These are phyloP conservation scores for Aspergillus tamarii DNA, from an alignment of 2,329 filamentous ascomycete species.

Conservation along the genomic window DNA sequence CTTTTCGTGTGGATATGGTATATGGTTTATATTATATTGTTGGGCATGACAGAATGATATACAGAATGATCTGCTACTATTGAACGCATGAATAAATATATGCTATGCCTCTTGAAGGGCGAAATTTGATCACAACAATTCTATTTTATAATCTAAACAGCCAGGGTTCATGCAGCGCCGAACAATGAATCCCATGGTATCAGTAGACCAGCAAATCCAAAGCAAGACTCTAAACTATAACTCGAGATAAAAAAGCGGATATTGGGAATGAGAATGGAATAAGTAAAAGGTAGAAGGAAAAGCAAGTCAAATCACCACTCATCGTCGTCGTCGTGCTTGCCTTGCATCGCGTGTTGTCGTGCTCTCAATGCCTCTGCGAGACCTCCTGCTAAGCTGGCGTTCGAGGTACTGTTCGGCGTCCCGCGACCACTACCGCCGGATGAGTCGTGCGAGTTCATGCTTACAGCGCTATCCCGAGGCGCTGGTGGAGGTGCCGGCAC, in stretches of 20 bases:
- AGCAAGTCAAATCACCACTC: conserved; percentile 60
- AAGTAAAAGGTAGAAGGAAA: conserved; percentile 14
- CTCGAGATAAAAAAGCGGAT: conserved; percentile 20
- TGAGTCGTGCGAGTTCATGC: conserved; percentile 54
- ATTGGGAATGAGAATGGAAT: conserved; percentile 19
- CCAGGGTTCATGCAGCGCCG: conserved; percentile 7
- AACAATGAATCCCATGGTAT: conserved; percentile 6
- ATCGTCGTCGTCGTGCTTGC: conserved; percentile 68
- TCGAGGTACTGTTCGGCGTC: conserved; percentile 63
- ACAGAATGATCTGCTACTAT: neutral
- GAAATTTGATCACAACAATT: neutral
- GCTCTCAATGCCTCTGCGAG: conserved; percentile 78
- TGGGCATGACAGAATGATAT: neutral
- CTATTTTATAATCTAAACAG: conserved; percentile 7
- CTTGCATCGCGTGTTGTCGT: conserved; percentile 75
- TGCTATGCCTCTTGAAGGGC: neutral
- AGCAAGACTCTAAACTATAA: conserved; percentile 13
- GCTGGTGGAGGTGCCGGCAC: conserved; percentile 66
- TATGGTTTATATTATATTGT: neutral
- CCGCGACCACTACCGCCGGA: conserved; percentile 67
- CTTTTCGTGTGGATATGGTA: conserved; percentile 2
- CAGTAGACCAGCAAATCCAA: conserved; percentile 3
- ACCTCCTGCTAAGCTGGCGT: conserved; percentile 69
- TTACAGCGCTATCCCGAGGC: conserved; percentile 67
- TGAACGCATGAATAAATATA: neutral